These are phyloP conservation scores for Deinandra increscens DNA, from an alignment of 129 eudicot species.

Conservation along the genomic window DNA sequence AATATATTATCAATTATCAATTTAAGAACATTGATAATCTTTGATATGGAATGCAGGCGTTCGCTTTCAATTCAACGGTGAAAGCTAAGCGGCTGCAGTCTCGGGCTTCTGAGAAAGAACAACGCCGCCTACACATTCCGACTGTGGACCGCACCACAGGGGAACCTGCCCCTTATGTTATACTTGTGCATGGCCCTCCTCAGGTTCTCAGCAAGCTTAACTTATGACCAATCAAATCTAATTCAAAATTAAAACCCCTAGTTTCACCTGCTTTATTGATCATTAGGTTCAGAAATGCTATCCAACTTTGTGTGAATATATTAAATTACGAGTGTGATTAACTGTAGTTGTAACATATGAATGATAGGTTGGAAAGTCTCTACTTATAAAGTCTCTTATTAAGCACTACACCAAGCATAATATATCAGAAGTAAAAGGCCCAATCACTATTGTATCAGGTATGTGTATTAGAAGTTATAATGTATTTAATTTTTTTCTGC, in stretches of 20 bases:
- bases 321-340: constrained; percentile 8
- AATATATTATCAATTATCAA: too few relatives aligned
- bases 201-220: constrained; percentile 41
- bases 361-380: constrained; percentile 79
- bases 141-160: constrained; percentile 68
- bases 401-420: constrained; percentile 88
- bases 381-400: constrained; percentile 78
- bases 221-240: neutral
- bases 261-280: neutral
- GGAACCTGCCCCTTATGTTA: constrained; percentile 86
- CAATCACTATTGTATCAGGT: constrained; percentile 90
- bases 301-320: constrained; percentile 1
- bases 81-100: constrained; percentile 86
- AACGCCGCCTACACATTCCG: constrained; percentile 83
- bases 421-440: constrained; percentile 83
- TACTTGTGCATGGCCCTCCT: constrained; percentile 95
- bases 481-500: neutral
- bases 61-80: constrained; percentile 71
- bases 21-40: neutral
- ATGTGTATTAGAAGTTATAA: constrained; percentile 8
- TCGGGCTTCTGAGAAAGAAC: constrained; percentile 87
- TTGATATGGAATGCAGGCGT: constrained; percentile 54
- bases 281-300: constrained; percentile 9
- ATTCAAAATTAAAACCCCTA: neutral
- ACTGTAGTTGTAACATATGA: constrained; percentile 13